Percentiles rank a stretch among this genome's conserved stretches.
Evolutionary conservation across 139 green algal species (phyloP).

Genomic region (Picochlorum sp.): DNA sequence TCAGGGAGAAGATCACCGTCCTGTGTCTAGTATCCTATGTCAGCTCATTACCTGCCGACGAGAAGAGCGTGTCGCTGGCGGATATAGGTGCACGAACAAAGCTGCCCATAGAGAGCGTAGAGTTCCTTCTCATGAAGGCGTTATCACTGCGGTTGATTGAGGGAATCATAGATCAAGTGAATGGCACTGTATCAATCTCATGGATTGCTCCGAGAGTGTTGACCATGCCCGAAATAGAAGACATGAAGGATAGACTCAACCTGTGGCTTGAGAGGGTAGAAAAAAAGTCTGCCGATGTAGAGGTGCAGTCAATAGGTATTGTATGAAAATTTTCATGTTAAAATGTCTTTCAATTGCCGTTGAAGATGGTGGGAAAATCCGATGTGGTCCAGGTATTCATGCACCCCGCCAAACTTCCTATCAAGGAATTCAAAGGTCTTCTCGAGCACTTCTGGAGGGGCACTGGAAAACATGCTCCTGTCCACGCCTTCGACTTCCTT

Average conservation of each 20-base stretch:
- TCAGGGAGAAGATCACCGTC: constrained; percentile 95
- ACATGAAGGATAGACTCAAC: constrained; percentile 61
- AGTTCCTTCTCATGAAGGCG: constrained; percentile 98
- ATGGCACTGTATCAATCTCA: constrained; percentile 57
- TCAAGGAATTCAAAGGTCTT: constrained; percentile 11
- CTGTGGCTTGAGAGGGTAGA: constrained; percentile 80
- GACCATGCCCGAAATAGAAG: constrained; percentile 44
- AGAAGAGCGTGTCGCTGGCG: constrained; percentile 62
- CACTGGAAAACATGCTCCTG: constrained; percentile 17
- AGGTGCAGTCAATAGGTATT: constrained; percentile 59
- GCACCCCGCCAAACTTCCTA: constrained; percentile 22
- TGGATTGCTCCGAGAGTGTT: constrained; percentile 92
- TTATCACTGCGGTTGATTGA: constrained; percentile 84
- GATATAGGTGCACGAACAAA: constrained; percentile 70
- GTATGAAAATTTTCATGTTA: constrained; percentile 1
- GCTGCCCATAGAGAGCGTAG: constrained; percentile 83
- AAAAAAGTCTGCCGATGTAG: constrained; percentile 38
- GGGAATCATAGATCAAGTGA: constrained; percentile 83
- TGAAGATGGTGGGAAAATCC: constrained; percentile 21
- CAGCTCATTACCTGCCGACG: constrained; percentile 68
- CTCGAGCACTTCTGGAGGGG: constrained; percentile 21
- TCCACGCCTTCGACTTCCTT: constrained; percentile 21
- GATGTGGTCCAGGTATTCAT: constrained; percentile 19
- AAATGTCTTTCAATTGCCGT: not conserved
- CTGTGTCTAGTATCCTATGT: constrained; percentile 57